Evolutionary conservation across 164 flowering plant genomes (phyloP).

Genomic region (Nymphaea colorata): DNA sequence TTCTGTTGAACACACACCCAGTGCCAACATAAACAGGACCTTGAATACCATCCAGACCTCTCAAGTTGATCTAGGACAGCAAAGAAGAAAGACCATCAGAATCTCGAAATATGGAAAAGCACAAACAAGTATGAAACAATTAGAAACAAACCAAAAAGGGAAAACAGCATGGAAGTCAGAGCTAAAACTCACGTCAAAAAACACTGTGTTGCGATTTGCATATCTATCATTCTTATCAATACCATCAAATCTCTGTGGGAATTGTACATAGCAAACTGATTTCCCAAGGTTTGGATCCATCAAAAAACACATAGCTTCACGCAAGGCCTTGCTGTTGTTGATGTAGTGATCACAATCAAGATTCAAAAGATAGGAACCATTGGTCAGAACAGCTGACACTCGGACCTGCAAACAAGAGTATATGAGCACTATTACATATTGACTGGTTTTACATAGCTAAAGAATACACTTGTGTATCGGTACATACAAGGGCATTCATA

Average conservation of each 20-base stretch:
- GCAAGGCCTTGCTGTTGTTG: slow-evolving; percentile 57
- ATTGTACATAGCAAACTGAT: slow-evolving; percentile 47
- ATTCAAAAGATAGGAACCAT: slow-evolving; percentile 53
- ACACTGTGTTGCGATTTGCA: slow-evolving; percentile 60
- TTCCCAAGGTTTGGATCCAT: slow-evolving; percentile 58
- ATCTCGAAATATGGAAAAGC: not conserved
- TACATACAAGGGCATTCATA: slow-evolving; percentile 54
- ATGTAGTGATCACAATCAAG: slow-evolving; percentile 72
- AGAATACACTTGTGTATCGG: not conserved
- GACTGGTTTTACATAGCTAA: not conserved
- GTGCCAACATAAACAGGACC: slow-evolving; percentile 24
- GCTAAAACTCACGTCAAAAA: slow-evolving; percentile 38
- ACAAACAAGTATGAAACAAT: not conserved
- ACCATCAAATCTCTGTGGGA: slow-evolving; percentile 65
- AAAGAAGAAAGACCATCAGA: not conserved
- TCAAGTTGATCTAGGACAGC: slow-evolving; percentile 37
- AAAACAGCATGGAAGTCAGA: not conserved
- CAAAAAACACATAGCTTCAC: slow-evolving; percentile 63
- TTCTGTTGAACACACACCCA: slow-evolving; percentile 52
- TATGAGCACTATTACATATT: not conserved
- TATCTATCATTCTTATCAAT: slow-evolving; percentile 57
- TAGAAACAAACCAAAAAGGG: not conserved
- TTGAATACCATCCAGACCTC: slow-evolving; percentile 44
- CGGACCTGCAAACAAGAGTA: slow-evolving; percentile 19
- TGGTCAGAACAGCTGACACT: slow-evolving; percentile 56